phyloP scores from a whole-genome alignment of 2,329 filamentous ascomycete species.

The Fusarium sp. region DNA sequence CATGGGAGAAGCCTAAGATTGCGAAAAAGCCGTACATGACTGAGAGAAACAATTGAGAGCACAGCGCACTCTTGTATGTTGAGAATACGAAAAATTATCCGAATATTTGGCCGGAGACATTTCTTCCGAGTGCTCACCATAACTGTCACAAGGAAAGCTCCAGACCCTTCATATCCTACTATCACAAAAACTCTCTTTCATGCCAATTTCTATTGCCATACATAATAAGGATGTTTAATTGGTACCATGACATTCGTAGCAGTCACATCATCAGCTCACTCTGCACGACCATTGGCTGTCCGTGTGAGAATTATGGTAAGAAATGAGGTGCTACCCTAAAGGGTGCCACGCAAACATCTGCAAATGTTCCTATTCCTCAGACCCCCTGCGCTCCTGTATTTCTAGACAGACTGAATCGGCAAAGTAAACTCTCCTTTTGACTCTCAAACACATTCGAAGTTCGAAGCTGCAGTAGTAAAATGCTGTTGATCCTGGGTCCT shows the following conservation, averaged over 20 bases:
- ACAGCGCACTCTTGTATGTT: not conserved
- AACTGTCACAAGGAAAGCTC: too few relatives aligned
- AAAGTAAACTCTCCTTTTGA: not conserved
- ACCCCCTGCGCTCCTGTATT: accelerated
- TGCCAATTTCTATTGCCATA: not conserved
- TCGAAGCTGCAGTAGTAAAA: not conserved
- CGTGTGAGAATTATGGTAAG: too few relatives aligned
- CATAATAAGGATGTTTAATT: not conserved
- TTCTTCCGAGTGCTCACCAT: not conserved
- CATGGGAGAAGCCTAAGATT: not conserved
- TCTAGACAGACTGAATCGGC: not conserved
- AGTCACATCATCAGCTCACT: not conserved
- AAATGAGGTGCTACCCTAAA: not conserved
- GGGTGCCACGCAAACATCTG: not conserved
- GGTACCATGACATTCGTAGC: accelerated
- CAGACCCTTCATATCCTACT: not conserved
- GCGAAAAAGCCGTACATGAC: too few relatives aligned
- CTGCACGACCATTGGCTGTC: too few relatives aligned
- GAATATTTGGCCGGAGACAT: accelerated
- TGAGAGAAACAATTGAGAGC: not conserved
- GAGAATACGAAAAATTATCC: not conserved
- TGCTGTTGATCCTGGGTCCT: not conserved
- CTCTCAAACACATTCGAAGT: accelerated
- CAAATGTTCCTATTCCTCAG: not conserved
- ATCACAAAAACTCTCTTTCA: too few relatives aligned